Evolutionary conservation across 257 asterid genomes (phyloP).

Genomic region (Nicotiana tomentosiformis): DNA sequence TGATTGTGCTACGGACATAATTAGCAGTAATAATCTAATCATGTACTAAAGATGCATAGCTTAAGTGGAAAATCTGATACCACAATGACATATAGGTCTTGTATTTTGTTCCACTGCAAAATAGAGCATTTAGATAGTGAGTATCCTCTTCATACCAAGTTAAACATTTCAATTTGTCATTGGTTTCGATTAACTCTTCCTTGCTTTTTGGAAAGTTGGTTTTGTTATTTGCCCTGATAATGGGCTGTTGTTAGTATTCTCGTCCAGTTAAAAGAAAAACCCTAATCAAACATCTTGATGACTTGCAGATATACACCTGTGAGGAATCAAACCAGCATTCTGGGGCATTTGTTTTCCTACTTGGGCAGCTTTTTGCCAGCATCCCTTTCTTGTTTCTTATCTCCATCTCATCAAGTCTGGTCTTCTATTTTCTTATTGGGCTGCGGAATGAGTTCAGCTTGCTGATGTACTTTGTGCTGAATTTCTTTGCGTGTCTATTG

Average conservation of each 20-base stretch:
- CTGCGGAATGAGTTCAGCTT: slow-evolving; percentile 78
- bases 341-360: slow-evolving; percentile 70
- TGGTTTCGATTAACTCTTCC: background rate
- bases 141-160: background rate
- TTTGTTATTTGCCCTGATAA: background rate
- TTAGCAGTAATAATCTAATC: background rate
- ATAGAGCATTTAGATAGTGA: background rate
- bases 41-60: background rate
- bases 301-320: slow-evolving; percentile 57
- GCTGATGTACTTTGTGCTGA: slow-evolving; percentile 74
- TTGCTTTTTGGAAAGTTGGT: background rate
- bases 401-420: slow-evolving; percentile 81
- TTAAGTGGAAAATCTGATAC: background rate
- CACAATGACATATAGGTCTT: background rate
- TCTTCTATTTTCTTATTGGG: slow-evolving; percentile 86
- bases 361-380: slow-evolving; percentile 85
- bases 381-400: slow-evolving; percentile 90
- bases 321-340: slow-evolving; percentile 90
- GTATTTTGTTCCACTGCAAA: background rate
- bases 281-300: background rate
- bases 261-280: background rate
- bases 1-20: background rate
- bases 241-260: background rate
- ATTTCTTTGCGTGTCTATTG: slow-evolving; percentile 78
- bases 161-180: background rate